Percentiles rank a stretch among this genome's conserved stretches.
These are phyloP conservation scores for Polyplosphaeria fusca DNA, from an alignment of 495 filamentous ascomycete genomes.

Conservation along the genomic window DNA sequence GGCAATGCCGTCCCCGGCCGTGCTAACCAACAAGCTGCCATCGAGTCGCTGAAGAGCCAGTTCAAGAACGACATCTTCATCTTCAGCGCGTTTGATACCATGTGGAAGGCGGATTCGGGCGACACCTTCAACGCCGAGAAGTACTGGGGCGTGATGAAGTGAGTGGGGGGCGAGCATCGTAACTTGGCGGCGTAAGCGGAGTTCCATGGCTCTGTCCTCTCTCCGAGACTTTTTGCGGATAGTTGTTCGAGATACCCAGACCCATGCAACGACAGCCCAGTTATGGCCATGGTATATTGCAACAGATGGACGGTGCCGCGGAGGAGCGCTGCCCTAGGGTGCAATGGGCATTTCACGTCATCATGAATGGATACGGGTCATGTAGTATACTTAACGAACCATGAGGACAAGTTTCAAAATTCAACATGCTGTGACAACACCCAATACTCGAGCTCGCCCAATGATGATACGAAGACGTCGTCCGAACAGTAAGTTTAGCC, in stretches of 20 bases:
- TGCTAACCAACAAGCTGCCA: slow-evolving; percentile 60
- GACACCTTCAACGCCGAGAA: slow-evolving; percentile 67
- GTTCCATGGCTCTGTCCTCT: neutral
- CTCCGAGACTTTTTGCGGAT: neutral
- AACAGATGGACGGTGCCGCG: too few relatives aligned
- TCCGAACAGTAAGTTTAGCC: neutral
- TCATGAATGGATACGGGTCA: slow-evolving; percentile 15
- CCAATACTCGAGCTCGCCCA: too few relatives aligned
- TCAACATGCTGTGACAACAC: too few relatives aligned
- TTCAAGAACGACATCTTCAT: slow-evolving; percentile 59
- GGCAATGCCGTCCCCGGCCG: slow-evolving; percentile 59
- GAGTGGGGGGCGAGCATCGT: neutral
- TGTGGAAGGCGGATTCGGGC: slow-evolving; percentile 70
- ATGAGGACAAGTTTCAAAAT: too few relatives aligned
- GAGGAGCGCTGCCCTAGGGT: neutral
- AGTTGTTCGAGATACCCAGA: neutral
- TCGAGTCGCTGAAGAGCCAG: slow-evolving; percentile 57
- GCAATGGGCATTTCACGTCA: slow-evolving; percentile 14
- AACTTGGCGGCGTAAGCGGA: neutral
- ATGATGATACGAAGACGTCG: too few relatives aligned
- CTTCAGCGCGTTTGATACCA: slow-evolving; percentile 72
- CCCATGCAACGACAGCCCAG: neutral
- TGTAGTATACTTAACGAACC: slow-evolving; percentile 22
- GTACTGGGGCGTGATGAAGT: slow-evolving; percentile 62
- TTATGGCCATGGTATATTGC: neutral